Base-by-base conservation (phyloP, 2,329 filamentous ascomycete species). In the Polychaeton citri region DNA sequence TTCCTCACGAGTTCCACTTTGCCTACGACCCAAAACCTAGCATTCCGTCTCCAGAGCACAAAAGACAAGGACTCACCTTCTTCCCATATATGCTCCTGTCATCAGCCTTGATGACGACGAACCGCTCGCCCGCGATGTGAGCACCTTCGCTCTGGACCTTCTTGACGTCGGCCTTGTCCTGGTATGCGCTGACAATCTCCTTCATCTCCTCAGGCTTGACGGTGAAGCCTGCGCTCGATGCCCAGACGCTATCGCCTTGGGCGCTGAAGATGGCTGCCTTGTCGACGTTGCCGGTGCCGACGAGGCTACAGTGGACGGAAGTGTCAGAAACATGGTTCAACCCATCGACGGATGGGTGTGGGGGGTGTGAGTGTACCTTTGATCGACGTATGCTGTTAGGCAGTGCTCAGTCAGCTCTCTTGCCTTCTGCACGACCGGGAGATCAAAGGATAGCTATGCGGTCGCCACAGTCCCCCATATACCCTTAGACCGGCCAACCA, bases 31-130 rank as follows among this genome's bases (percentile, higher is more conserved):
- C 2, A 5, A 8, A 4, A 34, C 17, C n/a, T 18, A 28, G 19
- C n/a, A 13, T 35, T 12, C 21, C 10, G 12, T 35, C 30, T 12
- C 5, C 26, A 20, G 9, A 10, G 19, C 12, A n/a, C n/a, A n/a
- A n/a, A n/a, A n/a, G n/a, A n/a, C n/a, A n/a, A n/a, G n/a, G 41
- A 57, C 67, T 43, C 68, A 92, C 86, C 74, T 85, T 78, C 73
- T 87, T 85, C 46, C 76, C 83, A 62, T 93, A 93, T 51, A 93
- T 63, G 64, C 76, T 80, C 58, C 80, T 71, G 20, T 81, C 85
- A 43, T 87, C 82, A 35, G 79, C 74, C 56, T 74, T 77, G 58
- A 83, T 71, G 55, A 79, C 69, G 57, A 95, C 72, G 60, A 79
- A 95, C 62, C 83, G 81, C 56, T 79, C 75, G 45, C 81, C 81